These are phyloP conservation scores for Cicer yamashitae DNA, from an alignment of 306 rosid genomes.

Conservation along the genomic window DNA sequence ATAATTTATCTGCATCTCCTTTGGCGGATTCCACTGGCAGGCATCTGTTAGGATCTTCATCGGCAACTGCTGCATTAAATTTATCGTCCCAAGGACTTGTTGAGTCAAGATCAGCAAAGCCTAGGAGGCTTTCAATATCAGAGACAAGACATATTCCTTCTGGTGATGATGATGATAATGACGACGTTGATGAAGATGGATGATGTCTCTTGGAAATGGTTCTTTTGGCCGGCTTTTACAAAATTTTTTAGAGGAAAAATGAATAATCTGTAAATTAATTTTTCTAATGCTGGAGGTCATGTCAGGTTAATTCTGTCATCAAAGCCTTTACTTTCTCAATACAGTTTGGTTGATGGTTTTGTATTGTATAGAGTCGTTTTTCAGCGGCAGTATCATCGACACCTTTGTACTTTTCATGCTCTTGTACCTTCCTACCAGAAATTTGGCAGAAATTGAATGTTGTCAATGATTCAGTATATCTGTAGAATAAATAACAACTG, in stretches of 20 bases:
- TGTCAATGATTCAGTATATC: neutral
- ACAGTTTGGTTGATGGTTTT: constrained; percentile 23
- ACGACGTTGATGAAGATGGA: constrained; percentile 63
- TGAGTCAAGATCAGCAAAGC: constrained; percentile 69
- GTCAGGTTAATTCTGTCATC: constrained; percentile 60
- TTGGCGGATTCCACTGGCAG: constrained; percentile 64
- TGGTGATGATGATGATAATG: constrained; percentile 71
- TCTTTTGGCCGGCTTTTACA: constrained; percentile 55
- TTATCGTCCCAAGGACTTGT: constrained; percentile 75
- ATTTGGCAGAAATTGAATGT: constrained; percentile 1
- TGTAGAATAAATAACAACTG: neutral
- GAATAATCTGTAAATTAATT: constrained; percentile 75
- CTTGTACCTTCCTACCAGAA: constrained; percentile 35
- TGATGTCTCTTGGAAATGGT: constrained; percentile 49
- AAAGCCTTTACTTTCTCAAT: constrained; percentile 31
- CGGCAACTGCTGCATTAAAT: constrained; percentile 69
- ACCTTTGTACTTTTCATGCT: constrained; percentile 17
- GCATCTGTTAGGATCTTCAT: constrained; percentile 71
- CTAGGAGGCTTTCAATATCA: constrained; percentile 77
- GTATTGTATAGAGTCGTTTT: constrained; percentile 32
- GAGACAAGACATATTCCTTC: constrained; percentile 80
- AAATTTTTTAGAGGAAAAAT: constrained; percentile 53
- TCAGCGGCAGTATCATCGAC: constrained; percentile 16
- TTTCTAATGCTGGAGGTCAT: constrained; percentile 66
- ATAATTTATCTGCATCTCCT: constrained; percentile 68